These are phyloP conservation scores for Spathaspora arborariae DNA, from an alignment of 805 yeast species.

Conservation along the genomic window DNA sequence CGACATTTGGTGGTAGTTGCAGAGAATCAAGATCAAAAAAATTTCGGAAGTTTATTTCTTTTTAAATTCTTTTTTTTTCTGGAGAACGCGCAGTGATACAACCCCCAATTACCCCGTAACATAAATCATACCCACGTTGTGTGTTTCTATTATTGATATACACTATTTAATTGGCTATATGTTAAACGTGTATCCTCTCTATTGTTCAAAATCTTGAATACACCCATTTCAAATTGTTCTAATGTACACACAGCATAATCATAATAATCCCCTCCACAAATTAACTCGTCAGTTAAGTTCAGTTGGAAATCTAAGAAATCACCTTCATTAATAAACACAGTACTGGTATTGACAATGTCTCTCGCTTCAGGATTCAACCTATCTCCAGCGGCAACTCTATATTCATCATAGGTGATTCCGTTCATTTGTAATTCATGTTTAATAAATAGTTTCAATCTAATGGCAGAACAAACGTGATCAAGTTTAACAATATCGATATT, in stretches of 20 bases:
- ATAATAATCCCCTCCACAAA: neutral
- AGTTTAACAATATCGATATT: neutral
- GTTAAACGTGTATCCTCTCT: neutral
- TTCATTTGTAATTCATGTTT: neutral
- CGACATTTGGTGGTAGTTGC: slow-evolving; percentile 54
- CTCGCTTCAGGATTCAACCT: neutral
- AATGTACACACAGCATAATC: neutral
- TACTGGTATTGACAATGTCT: neutral
- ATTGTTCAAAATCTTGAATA: neutral
- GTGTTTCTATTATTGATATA: neutral
- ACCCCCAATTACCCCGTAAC: neutral
- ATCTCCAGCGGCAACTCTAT: neutral
- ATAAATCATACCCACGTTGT: neutral
- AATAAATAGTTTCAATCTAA: neutral
- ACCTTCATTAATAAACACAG: neutral
- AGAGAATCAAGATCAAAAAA: neutral
- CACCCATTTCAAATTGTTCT: neutral
- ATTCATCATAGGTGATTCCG: neutral
- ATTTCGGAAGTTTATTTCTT: neutral
- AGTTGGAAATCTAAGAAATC: neutral
- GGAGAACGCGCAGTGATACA: neutral
- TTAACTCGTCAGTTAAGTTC: neutral
- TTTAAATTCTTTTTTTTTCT: neutral
- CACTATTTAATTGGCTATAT: neutral
- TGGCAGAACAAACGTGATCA: neutral